Evolutionary conservation across 192 early-diverging fungal species (phyloP).

Genomic region (Bifiguratus adelaidae): DNA sequence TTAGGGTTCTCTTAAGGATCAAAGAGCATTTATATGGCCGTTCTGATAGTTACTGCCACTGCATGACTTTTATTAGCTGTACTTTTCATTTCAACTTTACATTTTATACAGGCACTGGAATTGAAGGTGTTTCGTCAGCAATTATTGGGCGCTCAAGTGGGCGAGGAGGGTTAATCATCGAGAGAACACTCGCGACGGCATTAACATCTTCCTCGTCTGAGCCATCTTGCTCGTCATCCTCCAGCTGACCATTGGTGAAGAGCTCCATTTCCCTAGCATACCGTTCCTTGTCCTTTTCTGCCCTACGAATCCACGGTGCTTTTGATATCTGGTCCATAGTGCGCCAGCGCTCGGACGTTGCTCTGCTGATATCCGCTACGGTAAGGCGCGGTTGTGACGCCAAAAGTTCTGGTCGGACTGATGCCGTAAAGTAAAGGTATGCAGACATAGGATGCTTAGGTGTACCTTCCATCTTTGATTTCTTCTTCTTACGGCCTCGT

Average conservation of each 20-base stretch:
- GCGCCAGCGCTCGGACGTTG: conserved; percentile 60
- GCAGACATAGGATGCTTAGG: conserved; percentile 84
- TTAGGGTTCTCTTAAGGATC: no score
- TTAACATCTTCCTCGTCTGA: no score
- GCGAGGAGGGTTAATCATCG: no score
- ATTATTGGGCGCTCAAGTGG: no score
- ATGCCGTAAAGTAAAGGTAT: conserved; percentile 64
- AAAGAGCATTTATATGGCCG: no score
- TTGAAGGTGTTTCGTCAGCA: no score
- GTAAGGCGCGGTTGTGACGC: conserved; percentile 51
- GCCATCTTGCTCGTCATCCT: no score
- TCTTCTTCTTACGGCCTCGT: conserved; percentile 48
- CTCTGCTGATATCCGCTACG: conserved; percentile 62
- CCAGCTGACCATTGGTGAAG: no score
- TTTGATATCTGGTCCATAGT: conserved; percentile 36
- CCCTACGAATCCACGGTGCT: conserved; percentile 36
- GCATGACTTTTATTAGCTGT: conserved; percentile 3
- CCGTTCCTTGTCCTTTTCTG: conserved; percentile 47
- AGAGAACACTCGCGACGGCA: no score
- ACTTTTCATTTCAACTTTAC: no score
- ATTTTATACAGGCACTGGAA: no score
- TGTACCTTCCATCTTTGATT: conserved; percentile 53
- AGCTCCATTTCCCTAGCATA: conserved; percentile 65
- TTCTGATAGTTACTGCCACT: no score
- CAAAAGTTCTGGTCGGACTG: conserved; percentile 51